A percentile compares a stretch with the other conserved stretches of the same genome.
Evolutionary conservation across 2,329 filamentous ascomycete species (phyloP).

Genomic region (Alternaria ethzedia): DNA sequence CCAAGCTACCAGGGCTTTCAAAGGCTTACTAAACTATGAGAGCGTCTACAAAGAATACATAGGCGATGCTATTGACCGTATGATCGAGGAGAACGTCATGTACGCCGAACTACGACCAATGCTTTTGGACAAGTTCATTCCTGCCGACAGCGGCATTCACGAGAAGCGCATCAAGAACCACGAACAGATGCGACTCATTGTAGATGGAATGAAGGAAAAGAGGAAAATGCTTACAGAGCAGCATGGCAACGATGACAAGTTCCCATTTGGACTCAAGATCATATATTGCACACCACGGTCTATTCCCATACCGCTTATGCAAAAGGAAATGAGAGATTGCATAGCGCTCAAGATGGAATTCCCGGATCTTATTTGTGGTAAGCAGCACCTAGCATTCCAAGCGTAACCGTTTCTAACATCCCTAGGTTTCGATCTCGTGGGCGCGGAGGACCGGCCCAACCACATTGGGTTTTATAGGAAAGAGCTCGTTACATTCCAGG

Average conservation of each 20-base stretch:
- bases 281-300: constrained; percentile 74
- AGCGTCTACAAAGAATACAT: constrained; percentile 68
- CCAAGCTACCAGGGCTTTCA: constrained; percentile 72
- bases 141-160: constrained; percentile 60
- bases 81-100: constrained; percentile 70
- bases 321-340: constrained; percentile 65
- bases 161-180: constrained; percentile 58
- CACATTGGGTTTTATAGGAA: constrained; percentile 64
- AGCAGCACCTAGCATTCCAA: constrained; percentile 22
- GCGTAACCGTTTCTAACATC: constrained; percentile 9
- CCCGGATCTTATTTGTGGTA: constrained; percentile 68
- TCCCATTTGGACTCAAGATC: constrained; percentile 70
- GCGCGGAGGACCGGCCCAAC: constrained; percentile 68
- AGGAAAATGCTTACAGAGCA: constrained; percentile 45
- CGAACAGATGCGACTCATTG: constrained; percentile 61
- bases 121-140: constrained; percentile 70
- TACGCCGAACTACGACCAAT: constrained; percentile 76
- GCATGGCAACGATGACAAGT: constrained; percentile 50
- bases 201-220: constrained; percentile 60
- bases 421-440: constrained; percentile 72
- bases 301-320: constrained; percentile 58
- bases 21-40: constrained; percentile 73
- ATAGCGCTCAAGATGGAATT: constrained; percentile 64
- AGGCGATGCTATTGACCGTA: constrained; percentile 63
- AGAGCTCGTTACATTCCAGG: constrained; percentile 64